Evolutionary conservation across 768 basidiomycete genomes (phyloP), one percentile per base, ranked within the genome.

Genomic region (Psilocybe tampanensis): DNA sequence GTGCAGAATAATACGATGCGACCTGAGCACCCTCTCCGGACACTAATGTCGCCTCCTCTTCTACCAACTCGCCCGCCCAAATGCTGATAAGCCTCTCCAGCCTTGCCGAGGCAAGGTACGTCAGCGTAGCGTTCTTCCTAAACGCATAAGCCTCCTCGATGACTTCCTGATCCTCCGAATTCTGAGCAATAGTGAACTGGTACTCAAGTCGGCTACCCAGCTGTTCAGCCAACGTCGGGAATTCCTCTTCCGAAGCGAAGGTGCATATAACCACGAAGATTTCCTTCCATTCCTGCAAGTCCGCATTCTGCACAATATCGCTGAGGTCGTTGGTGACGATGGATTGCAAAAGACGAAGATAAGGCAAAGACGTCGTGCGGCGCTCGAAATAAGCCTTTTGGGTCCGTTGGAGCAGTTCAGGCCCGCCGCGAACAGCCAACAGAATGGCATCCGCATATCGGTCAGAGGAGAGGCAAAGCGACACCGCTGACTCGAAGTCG

Each of bases 181-280:
- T 71, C 58, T 81, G 81, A 2, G 81, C 69, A 39, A 91, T 68
- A 17, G 80, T 83, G 62, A 82, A 90, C 70, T 92, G 89, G 77
- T 89, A 93, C 69, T 98, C 96, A 44, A 98, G 81, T 13, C 96
- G 79, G 53, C 89, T 84, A 7, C 96, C 96, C 36, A 99, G 86
- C 69, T 95, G 92, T 71, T 98, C 95, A 1, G 90, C 88, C 7
- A 99, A 80, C n/a, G 83, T 78, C 11, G 88, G 74, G 66, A 98
- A 98, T 66, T 98, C 94, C 17, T 92, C 89, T 55, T 83, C 74
- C 49, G 75, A 82, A 1, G 95, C 94, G 73, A 95, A 99, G 0
- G 96, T 98, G 76, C 95, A 98, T 9, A 98, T 70, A 12, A 99
- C 92, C 34, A 96, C 95, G 63, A 98, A 98, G 51, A 95, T 92